Evolutionary conservation across 176 grass and related monocot genomes (phyloP), one percentile per base, ranked within the genome.

Genomic region (Pontederia paniculata): DNA sequence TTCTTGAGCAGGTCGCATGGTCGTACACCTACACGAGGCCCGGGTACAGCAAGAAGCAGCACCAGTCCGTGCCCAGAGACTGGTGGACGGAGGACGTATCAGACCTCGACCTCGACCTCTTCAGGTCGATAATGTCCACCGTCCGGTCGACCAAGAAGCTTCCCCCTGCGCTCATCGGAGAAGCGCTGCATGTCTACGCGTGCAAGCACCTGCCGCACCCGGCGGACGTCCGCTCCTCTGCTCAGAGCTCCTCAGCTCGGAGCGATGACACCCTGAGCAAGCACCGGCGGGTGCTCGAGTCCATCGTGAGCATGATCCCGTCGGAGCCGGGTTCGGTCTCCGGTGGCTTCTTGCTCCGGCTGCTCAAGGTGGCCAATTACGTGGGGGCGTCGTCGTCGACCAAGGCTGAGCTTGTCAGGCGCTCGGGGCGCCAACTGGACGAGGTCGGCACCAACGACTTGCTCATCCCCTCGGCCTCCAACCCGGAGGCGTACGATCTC

Each of bases 31-130:
- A 97, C 72, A 97, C 86, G 0, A 71, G 91, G 44, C 86, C 86
- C 12, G 91, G 83, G 43, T 88, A 81, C 80, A 52, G 25, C 0
- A 82, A 54, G 74, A 76, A 68, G 46, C 19, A 67, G 52, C 73
- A 74, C 49, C 75, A 62, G 49, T 79, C 86, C 8, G 82, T 78
- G 17, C 91, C 91, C 44, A 97, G 79, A 73, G 91, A 97, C 51
- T 97, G 91, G 91, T 97, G 86, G 86, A 97, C 91, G 12, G 91
- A 97, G 83, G 91, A 97, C 62, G 43, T 97, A 12, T 89, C 91
- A n/a, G 86, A 90, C 52, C 77, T 97, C 4, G 83, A 97, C 59
- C 60, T 97, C 16, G 91, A 97, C 61, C 77, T 97, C 52, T 97
- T 97, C 70, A 76, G 83, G 14, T 81, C 91, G 0, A 57, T 97